phyloP scores from a whole-genome alignment of 306 rosid genomes.

The Lotus japonicus region DNA sequence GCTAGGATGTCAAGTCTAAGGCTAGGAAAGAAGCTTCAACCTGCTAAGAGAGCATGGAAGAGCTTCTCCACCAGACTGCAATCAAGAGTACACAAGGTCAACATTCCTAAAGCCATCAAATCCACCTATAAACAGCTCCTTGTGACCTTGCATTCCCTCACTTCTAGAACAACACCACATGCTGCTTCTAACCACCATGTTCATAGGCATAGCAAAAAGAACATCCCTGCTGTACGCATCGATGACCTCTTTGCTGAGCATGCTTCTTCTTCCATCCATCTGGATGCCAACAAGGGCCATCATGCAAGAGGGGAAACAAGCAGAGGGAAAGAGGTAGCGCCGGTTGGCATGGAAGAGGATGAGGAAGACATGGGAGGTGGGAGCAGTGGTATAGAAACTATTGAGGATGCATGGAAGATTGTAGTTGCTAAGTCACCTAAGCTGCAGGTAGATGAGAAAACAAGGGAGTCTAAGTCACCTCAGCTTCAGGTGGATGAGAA shows the following conservation, averaged over 20 bases:
- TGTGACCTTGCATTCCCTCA: slow-evolving; percentile 21
- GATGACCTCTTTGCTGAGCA: slow-evolving; percentile 48
- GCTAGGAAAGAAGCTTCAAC: slow-evolving; percentile 48
- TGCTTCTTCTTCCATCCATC: background rate
- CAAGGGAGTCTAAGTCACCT: slow-evolving; percentile 36
- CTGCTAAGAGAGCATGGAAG: slow-evolving; percentile 57
- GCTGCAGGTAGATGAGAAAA: slow-evolving; percentile 30
- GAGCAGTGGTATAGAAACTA: background rate
- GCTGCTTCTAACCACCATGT: slow-evolving; percentile 15
- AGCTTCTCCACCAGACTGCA: slow-evolving; percentile 32
- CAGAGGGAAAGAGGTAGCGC: slow-evolving; percentile 17
- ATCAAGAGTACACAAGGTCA: slow-evolving; percentile 39
- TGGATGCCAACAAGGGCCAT: background rate
- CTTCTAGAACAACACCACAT: slow-evolving; percentile 21
- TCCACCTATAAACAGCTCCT: slow-evolving; percentile 33
- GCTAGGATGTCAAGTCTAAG: slow-evolving; percentile 33
- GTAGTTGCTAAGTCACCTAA: slow-evolving; percentile 28
- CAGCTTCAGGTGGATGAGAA: slow-evolving; percentile 28
- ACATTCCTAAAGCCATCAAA: slow-evolving; percentile 30
- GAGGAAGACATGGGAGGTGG: slow-evolving; percentile 3
- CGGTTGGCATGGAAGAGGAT: background rate
- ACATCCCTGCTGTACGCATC: slow-evolving; percentile 40
- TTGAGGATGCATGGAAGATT: slow-evolving; percentile 41
- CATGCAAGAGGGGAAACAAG: slow-evolving; percentile 31
- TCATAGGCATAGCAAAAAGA: slow-evolving; percentile 12